These are phyloP conservation scores for Lactifluus piperatus DNA, from an alignment of 768 basidiomycete species.

Conservation along the genomic window DNA sequence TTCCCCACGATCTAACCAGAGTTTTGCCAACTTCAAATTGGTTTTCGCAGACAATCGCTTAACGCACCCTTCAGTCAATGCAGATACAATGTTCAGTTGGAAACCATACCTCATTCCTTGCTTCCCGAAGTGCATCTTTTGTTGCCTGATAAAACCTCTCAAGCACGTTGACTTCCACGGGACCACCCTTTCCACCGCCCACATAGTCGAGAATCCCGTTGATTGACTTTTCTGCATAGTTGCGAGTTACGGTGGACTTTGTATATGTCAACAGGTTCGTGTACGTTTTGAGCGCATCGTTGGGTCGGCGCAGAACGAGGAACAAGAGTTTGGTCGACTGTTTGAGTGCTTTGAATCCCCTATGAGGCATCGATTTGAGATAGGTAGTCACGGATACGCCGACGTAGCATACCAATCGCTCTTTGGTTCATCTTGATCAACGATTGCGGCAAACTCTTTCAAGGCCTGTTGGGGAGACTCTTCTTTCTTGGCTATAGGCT, in stretches of 20 bases:
- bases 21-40: constrained; percentile 91
- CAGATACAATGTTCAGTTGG: not conserved
- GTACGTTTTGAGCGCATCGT: constrained; percentile 82
- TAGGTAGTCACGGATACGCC: not conserved
- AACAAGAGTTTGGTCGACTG: constrained; percentile 94
- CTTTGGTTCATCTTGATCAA: constrained; percentile 85
- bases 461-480: constrained; percentile 89
- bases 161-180: constrained; percentile 74
- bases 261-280: constrained; percentile 84
- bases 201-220: constrained; percentile 98
- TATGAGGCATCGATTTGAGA: constrained; percentile 26
- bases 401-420: constrained; percentile 72
- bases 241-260: constrained; percentile 89
- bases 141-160: constrained; percentile 96
- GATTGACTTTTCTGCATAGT: constrained; percentile 97
- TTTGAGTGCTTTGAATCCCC: constrained; percentile 99
- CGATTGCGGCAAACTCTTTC: constrained; percentile 81
- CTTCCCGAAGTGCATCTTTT: constrained; percentile 80
- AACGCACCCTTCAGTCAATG: not conserved
- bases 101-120: constrained; percentile 79
- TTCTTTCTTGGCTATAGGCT: constrained; percentile 74
- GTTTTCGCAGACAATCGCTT: constrained; percentile 92
- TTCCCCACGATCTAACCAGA: constrained; percentile 95
- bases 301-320: constrained; percentile 65
- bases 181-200: constrained; percentile 76